Evolutionary conservation across 805 yeast species (phyloP).

Genomic region (Blastobotrys attinorum): DNA sequence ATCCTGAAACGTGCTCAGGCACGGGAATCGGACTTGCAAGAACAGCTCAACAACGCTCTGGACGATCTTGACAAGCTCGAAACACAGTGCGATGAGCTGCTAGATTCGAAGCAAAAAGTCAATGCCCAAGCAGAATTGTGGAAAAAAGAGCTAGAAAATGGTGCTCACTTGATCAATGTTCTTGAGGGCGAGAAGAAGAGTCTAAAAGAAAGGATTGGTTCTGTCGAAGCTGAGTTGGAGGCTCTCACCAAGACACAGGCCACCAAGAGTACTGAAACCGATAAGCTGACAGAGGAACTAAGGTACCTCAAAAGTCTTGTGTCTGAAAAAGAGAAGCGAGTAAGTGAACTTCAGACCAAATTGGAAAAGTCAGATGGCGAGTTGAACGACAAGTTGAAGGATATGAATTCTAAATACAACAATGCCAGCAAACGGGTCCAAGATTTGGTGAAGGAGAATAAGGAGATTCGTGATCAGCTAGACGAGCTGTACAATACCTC

Average conservation of each 20-base stretch:
- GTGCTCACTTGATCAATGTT: constrained; percentile 28
- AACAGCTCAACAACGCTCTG: constrained; percentile 23
- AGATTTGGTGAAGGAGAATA: constrained; percentile 38
- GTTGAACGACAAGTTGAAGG: constrained; percentile 18
- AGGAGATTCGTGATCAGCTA: constrained; percentile 35
- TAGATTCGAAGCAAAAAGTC: constrained; percentile 27
- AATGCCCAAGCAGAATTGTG: constrained; percentile 27
- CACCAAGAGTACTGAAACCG: constrained; percentile 13
- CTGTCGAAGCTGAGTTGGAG: constrained; percentile 25
- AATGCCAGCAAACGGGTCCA: constrained; percentile 33
- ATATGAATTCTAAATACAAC: constrained; percentile 16
- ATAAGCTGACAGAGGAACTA: constrained; percentile 16
- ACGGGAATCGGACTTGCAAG: constrained; percentile 32
- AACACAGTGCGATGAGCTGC: constrained; percentile 26
- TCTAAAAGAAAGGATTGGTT: constrained; percentile 25
- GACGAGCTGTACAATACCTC: constrained; percentile 32
- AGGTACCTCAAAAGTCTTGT: constrained; percentile 19
- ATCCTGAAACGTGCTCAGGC: constrained; percentile 37
- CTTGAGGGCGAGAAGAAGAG: constrained; percentile 31
- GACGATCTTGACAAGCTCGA: constrained; percentile 29
- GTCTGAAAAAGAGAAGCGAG: constrained; percentile 23
- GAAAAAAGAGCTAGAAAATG: constrained; percentile 29
- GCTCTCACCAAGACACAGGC: constrained; percentile 16
- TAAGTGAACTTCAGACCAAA: constrained; percentile 24
- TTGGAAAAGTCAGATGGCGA: constrained; percentile 22